These are phyloP conservation scores for Gynostemma pentaphyllum DNA, from an alignment of 306 rosid species.

Conservation along the genomic window DNA sequence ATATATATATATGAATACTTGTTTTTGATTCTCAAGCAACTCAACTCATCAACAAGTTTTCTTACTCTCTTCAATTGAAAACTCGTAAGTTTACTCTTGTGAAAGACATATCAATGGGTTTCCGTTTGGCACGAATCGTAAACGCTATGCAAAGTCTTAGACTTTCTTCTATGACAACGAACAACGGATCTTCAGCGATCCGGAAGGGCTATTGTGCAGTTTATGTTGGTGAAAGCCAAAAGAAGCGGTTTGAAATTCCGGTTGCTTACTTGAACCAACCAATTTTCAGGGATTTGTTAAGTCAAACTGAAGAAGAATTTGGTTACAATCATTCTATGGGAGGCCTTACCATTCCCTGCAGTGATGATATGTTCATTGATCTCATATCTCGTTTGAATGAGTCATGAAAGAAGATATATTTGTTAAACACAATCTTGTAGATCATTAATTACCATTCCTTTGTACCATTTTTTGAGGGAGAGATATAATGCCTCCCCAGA, in stretches of 20 bases:
- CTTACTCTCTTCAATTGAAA: neutral
- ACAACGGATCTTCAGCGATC: neutral
- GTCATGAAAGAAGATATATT: neutral
- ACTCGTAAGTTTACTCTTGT: neutral
- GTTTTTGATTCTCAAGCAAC: neutral
- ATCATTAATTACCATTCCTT: neutral
- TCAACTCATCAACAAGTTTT: neutral
- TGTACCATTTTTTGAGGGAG: slow-evolving; percentile 4
- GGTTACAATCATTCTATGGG: slow-evolving; percentile 12
- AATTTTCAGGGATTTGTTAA: slow-evolving; percentile 5
- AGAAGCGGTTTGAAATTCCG: slow-evolving; percentile 9
- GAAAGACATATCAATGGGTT: neutral
- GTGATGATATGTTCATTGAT: slow-evolving; percentile 2
- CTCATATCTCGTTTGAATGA: slow-evolving; percentile 7
- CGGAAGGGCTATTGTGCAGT: slow-evolving; percentile 11
- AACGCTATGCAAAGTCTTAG: slow-evolving; percentile 1
- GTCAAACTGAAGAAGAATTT: slow-evolving; percentile 6
- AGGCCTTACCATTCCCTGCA: slow-evolving; percentile 7
- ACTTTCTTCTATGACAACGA: slow-evolving; percentile 7
- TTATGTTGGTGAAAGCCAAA: neutral
- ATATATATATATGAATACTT: neutral
- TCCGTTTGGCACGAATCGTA: neutral
- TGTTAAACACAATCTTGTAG: neutral
- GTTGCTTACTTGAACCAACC: slow-evolving; percentile 6
- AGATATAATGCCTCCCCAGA: neutral